Conservation (phyloP, 352 stramenopile species). For the Phytophthora nicotianae region DNA sequence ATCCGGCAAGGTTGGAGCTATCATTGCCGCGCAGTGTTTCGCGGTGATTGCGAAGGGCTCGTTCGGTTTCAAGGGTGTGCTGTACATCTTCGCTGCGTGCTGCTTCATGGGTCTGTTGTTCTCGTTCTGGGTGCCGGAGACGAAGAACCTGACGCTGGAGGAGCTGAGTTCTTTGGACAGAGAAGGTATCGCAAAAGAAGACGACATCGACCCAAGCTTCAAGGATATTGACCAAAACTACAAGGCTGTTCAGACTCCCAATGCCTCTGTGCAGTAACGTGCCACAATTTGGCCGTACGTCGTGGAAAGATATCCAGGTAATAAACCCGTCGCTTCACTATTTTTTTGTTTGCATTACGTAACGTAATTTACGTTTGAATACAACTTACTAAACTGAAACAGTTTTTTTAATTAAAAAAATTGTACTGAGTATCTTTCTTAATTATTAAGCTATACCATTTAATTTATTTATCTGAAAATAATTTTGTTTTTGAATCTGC, state of each 20-base stretch:
- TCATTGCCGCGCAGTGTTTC: conserved; percentile 55
- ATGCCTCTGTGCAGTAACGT: conserved; percentile 7
- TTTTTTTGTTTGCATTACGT: too few relatives aligned
- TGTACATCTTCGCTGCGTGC: conserved; percentile 53
- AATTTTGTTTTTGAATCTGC: too few relatives aligned
- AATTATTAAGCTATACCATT: too few relatives aligned
- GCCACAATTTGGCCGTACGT: too few relatives aligned
- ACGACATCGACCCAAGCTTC: conserved; percentile 15
- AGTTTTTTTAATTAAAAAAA: too few relatives aligned
- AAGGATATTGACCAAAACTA: conserved; percentile 17
- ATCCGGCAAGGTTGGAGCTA: conserved; percentile 75
- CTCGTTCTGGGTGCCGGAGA: conserved; percentile 61
- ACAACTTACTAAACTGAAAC: too few relatives aligned
- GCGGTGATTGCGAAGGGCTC: conserved; percentile 46
- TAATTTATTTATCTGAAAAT: too few relatives aligned
- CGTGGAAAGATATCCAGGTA: too few relatives aligned
- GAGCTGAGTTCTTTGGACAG: conserved; percentile 34
- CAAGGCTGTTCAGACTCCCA: conserved; percentile 18
- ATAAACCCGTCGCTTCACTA: too few relatives aligned
- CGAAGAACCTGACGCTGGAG: conserved; percentile 58
- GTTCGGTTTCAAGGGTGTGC: conserved; percentile 51
- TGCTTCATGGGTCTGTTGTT: conserved; percentile 55
- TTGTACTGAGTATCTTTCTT: too few relatives aligned
- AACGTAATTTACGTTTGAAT: too few relatives aligned
- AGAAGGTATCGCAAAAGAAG: conserved; percentile 12